Percentiles rank a stretch among this genome's conserved stretches.
These are phyloP conservation scores for Pelargonium australe DNA, from an alignment of 441 rosid genomes.

Conservation along the genomic window DNA sequence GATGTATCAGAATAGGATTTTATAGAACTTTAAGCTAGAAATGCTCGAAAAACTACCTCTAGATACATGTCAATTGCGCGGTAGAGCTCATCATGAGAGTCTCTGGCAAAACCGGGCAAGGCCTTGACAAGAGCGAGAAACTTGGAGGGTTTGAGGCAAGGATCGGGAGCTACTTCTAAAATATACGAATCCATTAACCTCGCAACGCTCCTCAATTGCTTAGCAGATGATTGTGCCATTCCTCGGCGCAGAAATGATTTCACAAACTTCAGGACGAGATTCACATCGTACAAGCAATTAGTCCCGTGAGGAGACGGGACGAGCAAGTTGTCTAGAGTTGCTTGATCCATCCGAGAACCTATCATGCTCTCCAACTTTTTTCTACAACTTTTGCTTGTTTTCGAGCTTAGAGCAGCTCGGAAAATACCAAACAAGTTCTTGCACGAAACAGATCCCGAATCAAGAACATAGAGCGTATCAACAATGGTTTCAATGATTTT, in stretches of 20 bases:
- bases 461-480: slow-evolving; percentile 32
- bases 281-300: slow-evolving; percentile 35
- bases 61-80: slow-evolving; percentile 46
- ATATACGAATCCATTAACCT: slow-evolving; percentile 38
- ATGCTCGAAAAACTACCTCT: slow-evolving; percentile 28
- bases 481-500: slow-evolving; percentile 26
- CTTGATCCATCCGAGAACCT: slow-evolving; percentile 44
- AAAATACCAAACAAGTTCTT: slow-evolving; percentile 34
- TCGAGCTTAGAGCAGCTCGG: slow-evolving; percentile 24
- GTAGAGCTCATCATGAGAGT: slow-evolving; percentile 36
- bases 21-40: not conserved
- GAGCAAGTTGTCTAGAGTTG: slow-evolving; percentile 41
- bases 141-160: slow-evolving; percentile 27
- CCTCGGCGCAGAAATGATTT: slow-evolving; percentile 22
- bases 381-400: slow-evolving; percentile 19
- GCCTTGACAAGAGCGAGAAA: slow-evolving; percentile 32
- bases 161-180: slow-evolving; percentile 47
- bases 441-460: slow-evolving; percentile 32
- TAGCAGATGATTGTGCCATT: not conserved
- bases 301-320: slow-evolving; percentile 27
- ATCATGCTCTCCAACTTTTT: slow-evolving; percentile 36
- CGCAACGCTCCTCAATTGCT: slow-evolving; percentile 32
- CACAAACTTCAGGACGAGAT: slow-evolving; percentile 35
- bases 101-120: slow-evolving; percentile 40
- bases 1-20: too few species aligned